Base-by-base conservation (phyloP, 441 rosid genomes). In the Populus tomentosa region DNA sequence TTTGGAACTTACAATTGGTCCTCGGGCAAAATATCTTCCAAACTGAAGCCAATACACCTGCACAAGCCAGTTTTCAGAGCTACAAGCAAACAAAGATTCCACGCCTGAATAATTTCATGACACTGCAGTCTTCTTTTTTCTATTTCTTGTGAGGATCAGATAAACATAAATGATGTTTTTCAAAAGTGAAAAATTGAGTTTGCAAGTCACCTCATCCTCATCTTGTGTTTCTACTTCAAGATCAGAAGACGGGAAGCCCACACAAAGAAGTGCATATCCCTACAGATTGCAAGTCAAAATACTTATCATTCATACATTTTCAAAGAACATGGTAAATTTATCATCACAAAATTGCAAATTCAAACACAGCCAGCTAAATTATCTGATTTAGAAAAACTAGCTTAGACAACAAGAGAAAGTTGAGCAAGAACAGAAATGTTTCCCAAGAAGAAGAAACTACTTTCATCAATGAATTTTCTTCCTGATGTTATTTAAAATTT, bases 1-100 rank as follows among this genome's bases (percentile, higher is more conserved):
- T 21, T 63, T 35, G 75, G 67, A 75, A 89, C 99, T 93, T 86
- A 95, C 98, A 74, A 93, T 81, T 46, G 98, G 97, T 84, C 99
- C 98, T 82, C 95, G 92, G 1, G 99, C 99, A 75, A 93, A 93
- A 89, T 91, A 95, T 93, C 99, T 91, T 89, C 99, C 98, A 78
- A 95, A 95, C 73, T 95, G 99, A 82, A 95, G 97, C 99, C 98
- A 93, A 82, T 95, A 95, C n/a, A 95, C 99, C 99, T 95, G 92
- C 77, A 79, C 76, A 72, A 59, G 72, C 32, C 56, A 50, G 20
- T 14, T 50, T 16, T 50, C 56, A 50, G 20, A 50, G 20, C 18
- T 42, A 24, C 10, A 61, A 59, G 66, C 8, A 71, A 77, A 71
- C 10, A 30, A 13, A 75, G 11, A 46, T 67, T 32, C 65, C n/a